These are phyloP conservation scores for Fusarium nisikadoi DNA, from an alignment of 2,329 filamentous ascomycete species.

Conservation along the genomic window DNA sequence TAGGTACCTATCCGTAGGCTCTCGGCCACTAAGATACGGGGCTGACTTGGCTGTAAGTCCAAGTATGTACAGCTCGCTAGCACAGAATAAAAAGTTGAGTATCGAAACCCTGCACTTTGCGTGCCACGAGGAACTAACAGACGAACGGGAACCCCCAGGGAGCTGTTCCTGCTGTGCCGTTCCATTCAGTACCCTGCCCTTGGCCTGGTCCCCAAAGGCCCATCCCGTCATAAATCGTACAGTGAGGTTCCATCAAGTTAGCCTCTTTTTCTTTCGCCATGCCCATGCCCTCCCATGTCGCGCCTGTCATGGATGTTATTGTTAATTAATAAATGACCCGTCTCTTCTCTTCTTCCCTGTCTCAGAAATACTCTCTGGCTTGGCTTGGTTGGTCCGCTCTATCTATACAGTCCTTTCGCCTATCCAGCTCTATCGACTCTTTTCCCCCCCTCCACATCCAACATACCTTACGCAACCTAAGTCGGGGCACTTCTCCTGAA, in stretches of 20 bases:
- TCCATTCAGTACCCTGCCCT: not conserved
- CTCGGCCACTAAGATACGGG: not conserved
- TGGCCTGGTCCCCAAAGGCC: not conserved
- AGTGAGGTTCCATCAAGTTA: not conserved
- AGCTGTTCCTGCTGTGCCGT: conserved; percentile 19
- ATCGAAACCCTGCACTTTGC: not conserved
- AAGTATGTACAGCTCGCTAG: not conserved
- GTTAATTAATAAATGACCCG: conserved; percentile 31
- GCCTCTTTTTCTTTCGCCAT: conserved; percentile 3
- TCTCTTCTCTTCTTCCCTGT: conserved; percentile 26
- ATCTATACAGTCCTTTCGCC: not conserved
- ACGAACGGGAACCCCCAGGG: not conserved
- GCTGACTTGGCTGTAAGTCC: conserved; percentile 9
- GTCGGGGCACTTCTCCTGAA: not conserved
- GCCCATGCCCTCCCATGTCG: not conserved
- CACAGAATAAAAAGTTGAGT: not conserved
- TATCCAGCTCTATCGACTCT: not conserved
- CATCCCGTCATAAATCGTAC: conserved; percentile 21
- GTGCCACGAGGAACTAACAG: conserved; percentile 3
- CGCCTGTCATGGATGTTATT: not conserved
- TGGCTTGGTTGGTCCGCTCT: conserved; percentile 15
- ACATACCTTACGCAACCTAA: not conserved
- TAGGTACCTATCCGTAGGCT: not conserved
- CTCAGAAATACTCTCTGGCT: conserved; percentile 1
- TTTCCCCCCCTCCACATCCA: conserved; percentile 10